phyloP scores from a whole-genome alignment of 2,329 filamentous ascomycete genomes.

The Incumbomyces lentus region DNA sequence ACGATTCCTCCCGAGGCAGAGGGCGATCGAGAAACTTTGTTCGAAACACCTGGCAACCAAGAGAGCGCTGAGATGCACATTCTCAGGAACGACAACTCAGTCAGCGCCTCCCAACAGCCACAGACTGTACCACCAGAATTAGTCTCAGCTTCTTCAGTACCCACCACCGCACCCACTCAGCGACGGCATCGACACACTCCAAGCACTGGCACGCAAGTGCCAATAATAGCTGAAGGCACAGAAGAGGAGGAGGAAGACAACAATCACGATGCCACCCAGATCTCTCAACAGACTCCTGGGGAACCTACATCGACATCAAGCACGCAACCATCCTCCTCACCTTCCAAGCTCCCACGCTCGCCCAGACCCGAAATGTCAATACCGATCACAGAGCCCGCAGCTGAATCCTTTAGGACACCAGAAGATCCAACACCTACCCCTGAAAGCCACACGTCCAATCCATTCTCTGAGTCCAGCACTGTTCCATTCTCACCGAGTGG shows the following conservation, averaged over 20 bases:
- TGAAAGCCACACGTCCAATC: conserved; percentile 5
- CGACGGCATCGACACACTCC: conserved; percentile 75
- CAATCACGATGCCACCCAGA: conserved; percentile 1
- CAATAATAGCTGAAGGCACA: conserved; percentile 71
- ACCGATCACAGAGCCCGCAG: not conserved
- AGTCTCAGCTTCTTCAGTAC: conserved; percentile 34
- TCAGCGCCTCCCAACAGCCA: conserved; percentile 14
- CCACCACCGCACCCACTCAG: conserved; percentile 57
- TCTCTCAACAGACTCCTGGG: conserved; percentile 6
- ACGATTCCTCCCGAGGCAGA: conserved; percentile 90
- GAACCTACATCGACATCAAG: conserved; percentile 17
- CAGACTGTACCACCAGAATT: not conserved
- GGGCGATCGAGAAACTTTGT: conserved; percentile 52
- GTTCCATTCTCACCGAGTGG: not conserved
- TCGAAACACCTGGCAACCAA: conserved; percentile 8
- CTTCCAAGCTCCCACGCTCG: conserved; percentile 3
- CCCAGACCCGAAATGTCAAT: conserved; percentile 3
- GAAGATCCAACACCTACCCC: conserved; percentile 11
- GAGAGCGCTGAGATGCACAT: conserved; percentile 19
- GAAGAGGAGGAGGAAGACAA: conserved; percentile 52
- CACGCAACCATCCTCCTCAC: conserved; percentile 8
- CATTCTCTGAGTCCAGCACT: not conserved
- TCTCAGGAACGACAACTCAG: conserved; percentile 33
- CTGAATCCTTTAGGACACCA: not conserved
- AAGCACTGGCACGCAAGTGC: conserved; percentile 66